Base-by-base conservation (phyloP, 352 stramenopile genomes). In the Globisporangium alternatum region DNA sequence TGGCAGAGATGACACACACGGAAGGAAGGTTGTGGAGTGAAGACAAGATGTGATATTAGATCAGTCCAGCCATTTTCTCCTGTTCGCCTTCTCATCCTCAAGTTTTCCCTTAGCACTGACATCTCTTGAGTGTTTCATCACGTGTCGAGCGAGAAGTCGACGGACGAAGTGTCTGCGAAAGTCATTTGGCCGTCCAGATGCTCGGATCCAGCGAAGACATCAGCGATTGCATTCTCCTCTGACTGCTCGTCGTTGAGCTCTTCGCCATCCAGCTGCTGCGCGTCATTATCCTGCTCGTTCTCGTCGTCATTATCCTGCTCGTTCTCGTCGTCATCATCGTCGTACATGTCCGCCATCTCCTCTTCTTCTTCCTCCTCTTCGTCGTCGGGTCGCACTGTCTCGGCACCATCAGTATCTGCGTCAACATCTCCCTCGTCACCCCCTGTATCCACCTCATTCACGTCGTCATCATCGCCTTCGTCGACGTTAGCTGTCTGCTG, bases 301-400 rank as follows among this genome's bases (percentile, higher is more conserved):
- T 74, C 65, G 30, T 87, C 78, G 39, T 88, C 72, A 58, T 91
- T 77, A 33, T 89, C 80, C 47, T 56, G 66, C 30, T 80, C 74
- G 51, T 67, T 71, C 53, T 74, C 65, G 30, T 87, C 78, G 39
- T 88, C 72, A 58, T 91, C 79, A 33, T 89, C 80, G 61, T 89
- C 81, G 25, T 86, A 80, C 56, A 89, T 77, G 12, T 76, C 62
- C 17, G 62, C 58, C 56, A 83, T 78, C 47, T 77, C 68, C 51
- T 77, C 71, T 45, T 77, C 71, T 45, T 77, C 69, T 33, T 81
- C 73, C 21, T 75, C 66, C 0, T 83, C 68, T 3, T 80, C 76
- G 3, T 80, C 69, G 60, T 86, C 75, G 13, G 76, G 68, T 21
- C 61, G 73, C 49, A 68, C 64, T 28, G 60, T 69, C 62, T 80